A percentile compares a stretch with the other conserved stretches of the same genome.
These are phyloP conservation scores for Lepidium aucheri DNA, from an alignment of 345 rosid genomes.

Conservation along the genomic window DNA sequence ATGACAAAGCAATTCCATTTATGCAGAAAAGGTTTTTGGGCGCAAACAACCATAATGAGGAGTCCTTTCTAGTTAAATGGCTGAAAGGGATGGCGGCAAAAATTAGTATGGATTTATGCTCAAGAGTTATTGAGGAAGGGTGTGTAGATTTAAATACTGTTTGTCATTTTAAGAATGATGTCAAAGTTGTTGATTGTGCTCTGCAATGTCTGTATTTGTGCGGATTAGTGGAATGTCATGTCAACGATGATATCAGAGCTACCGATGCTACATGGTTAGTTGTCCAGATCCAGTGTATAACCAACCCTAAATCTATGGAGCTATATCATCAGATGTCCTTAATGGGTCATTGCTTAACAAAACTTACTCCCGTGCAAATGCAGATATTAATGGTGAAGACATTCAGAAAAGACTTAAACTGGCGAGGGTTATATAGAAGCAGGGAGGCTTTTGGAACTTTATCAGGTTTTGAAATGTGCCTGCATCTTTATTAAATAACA, in stretches of 20 bases:
- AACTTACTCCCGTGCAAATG: conserved; percentile 33
- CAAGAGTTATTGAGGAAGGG: conserved; percentile 78
- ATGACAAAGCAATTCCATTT: conserved; percentile 66
- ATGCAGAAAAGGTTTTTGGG: conserved; percentile 45
- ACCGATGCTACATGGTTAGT: conserved; percentile 65
- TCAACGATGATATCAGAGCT: conserved; percentile 71
- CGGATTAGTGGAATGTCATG: conserved; percentile 81
- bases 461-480: conserved; percentile 50
- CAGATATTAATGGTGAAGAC: conserved; percentile 29
- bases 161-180: conserved; percentile 60
- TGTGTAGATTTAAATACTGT: conserved; percentile 46
- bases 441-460: conserved; percentile 75
- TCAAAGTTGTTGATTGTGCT: conserved; percentile 72
- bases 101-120: conserved; percentile 66
- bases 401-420: conserved; percentile 58
- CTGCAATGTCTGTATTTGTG: conserved; percentile 74
- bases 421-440: conserved; percentile 93
- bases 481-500: conserved; percentile 6
- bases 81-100: conserved; percentile 68
- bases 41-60: conserved; percentile 26
- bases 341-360: conserved; percentile 10
- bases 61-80: conserved; percentile 84
- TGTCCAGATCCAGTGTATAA: conserved; percentile 1
- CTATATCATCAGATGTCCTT: not conserved
- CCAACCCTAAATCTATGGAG: not conserved